Conservation (phyloP, 768 basidiomycete genomes). For the Phanerodontia chrysosporium region DNA sequence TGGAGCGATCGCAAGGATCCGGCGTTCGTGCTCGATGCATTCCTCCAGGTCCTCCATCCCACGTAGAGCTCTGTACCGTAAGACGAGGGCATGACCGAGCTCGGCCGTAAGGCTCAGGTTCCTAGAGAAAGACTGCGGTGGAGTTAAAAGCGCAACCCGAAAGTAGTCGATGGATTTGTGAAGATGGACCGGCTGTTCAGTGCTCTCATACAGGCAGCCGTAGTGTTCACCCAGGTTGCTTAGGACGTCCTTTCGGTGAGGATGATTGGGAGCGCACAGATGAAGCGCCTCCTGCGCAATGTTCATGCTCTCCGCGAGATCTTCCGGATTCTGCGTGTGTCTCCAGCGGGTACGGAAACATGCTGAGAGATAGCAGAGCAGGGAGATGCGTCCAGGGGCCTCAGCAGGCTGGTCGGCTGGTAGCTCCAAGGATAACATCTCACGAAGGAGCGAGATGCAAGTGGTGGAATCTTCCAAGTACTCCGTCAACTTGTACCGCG, state of each 20-base stretch:
- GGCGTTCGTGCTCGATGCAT: not conserved
- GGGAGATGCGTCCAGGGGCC: not conserved
- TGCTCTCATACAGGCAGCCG: not conserved
- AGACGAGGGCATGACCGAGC: not conserved
- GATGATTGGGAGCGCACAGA: not conserved
- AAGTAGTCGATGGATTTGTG: not conserved
- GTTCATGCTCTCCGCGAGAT: not conserved
- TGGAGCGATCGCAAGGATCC: not conserved
- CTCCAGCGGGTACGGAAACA: not conserved
- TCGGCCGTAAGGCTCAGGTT: not conserved
- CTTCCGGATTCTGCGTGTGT: not conserved
- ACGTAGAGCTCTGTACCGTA: not conserved
- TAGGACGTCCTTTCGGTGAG: not conserved
- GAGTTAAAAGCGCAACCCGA: not conserved
- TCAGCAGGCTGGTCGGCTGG: not conserved
- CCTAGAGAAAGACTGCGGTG: not conserved
- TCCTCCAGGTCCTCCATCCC: not conserved
- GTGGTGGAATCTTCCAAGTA: not conserved
- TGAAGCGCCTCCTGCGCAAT: not conserved
- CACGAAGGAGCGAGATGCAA: not conserved
- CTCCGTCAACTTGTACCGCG: not conserved
- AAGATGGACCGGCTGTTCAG: not conserved
- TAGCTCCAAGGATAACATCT: not conserved
- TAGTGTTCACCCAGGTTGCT: not conserved
- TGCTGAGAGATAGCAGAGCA: not conserved